Base-by-base conservation (phyloP, 2,329 filamentous ascomycete genomes). In the Mycosphaerelloides madeirae region DNA sequence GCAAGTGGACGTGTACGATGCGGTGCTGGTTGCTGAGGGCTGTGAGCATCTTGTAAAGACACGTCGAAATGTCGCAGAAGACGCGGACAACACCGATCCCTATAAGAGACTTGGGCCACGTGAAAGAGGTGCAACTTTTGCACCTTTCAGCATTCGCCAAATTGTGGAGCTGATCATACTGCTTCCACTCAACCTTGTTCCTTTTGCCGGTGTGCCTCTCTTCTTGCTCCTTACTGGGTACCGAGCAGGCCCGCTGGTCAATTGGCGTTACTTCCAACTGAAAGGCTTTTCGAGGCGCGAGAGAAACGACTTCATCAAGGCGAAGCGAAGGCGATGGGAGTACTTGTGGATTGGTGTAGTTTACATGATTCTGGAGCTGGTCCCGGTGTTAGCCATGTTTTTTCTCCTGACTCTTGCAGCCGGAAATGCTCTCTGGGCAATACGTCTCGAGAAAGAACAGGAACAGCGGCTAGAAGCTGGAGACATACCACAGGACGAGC, bases 281-380 rank as follows among this genome's bases (percentile, higher is more conserved):
- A 75, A 83, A 31, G 86, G 83, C 0, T 74, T 94, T 53, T 78
- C 78, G 31, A 88, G 83, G 65, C 81, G 84, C 56, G 79, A 94
- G 61, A 76, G 81, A 52, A 87, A 87, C 58, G 72, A 71, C 20
- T 87, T 85, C 57, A 78, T 91, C 20, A 75, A 74, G 43, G 73
- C 71, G 28, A 76, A 75, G 47, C 73, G 72, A 33, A 77, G 84
- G 41, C 74, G 79, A 50, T 86, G 87, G 79, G 86, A 93, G 47
- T 97, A 96, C 63, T 83, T 88, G 12, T 95, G 87, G 87, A 96
- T 97, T 61, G 93, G 93, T 13, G 87, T 85, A 1, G 76, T 93
- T 3, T 87, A 89, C 38, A 80, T 96, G 70, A 65, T 88, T 6
- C 68, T 97, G 20, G 87, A 96, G 68, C 76, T 97, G n/a, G 76